Base-by-base conservation (phyloP, 805 yeast species). In the Kregervanrija delftensis region DNA sequence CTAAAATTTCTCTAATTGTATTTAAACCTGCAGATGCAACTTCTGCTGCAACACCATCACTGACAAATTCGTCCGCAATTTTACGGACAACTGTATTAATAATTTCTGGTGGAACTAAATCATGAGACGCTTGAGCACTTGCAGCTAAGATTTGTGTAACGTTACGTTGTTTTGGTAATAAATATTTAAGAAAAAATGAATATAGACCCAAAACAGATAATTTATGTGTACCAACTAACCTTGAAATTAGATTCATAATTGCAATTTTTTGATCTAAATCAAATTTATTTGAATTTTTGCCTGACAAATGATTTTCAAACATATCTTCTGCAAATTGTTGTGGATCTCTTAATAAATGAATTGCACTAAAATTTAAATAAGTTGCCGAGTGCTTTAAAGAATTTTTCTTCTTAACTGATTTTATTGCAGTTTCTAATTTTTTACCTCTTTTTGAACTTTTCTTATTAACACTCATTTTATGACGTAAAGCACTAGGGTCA, bases 11-110 rank as follows among this genome's bases (percentile, higher is more conserved):
- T 55, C 98, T 75, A 48, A 91, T 91, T 3, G 98, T 86, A 65
- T 93, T 93, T 53, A 93, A 74, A 58, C 99, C 99, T 4, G 98
- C 98, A 43, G 97, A 89, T 5, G 97, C 97, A 44, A 90, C 99
- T 66, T 93, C 96, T 32, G 96, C 81, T 12, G 97, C 89, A 35
- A 93, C 99, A 73, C 99, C 99, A 60, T 93, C 98, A 53, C 96
- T 85, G 22, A 93, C 96, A 58, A 93, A 93, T 66, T 93, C 99
- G 66, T 93, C 95, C 1, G 99, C 98, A 52, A 93, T 81, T 60
- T 91, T 93, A 46, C 96, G 78, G 9, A 93, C 82, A 54, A 93
- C 80, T 41, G 83, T 82, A 38, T 75, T 70, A 48, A 93, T 76
- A 12, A 81, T 79, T 62, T 93, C 99, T 5, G 99, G 99, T 22